These are phyloP conservation scores for Schwanniomyces polymorphus DNA, from an alignment of 805 yeast species.

Conservation along the genomic window DNA sequence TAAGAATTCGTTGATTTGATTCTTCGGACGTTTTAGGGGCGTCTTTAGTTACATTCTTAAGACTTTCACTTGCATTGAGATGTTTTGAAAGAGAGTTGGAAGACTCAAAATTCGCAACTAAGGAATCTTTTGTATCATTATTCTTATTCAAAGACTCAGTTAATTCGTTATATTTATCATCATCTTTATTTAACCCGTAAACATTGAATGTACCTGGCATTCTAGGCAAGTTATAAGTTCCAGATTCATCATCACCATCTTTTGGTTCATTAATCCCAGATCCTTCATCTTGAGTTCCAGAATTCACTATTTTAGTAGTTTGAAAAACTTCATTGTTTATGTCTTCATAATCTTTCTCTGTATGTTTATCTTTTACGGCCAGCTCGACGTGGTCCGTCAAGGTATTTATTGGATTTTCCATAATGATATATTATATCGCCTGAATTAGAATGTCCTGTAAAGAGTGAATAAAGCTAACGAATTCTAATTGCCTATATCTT, in stretches of 20 bases:
- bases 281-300: not conserved
- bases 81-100: conserved; percentile 1
- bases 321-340: not conserved
- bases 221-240: conserved; percentile 14
- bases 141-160: conserved; percentile 8
- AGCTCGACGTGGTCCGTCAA: not conserved
- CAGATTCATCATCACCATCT: not conserved
- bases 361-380: not conserved
- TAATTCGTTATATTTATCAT: conserved; percentile 10
- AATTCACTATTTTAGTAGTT: not conserved
- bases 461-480: not conserved
- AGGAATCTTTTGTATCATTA: not conserved
- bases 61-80: not conserved
- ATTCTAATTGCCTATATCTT: not conserved
- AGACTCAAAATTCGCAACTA: conserved; percentile 2
- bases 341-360: not conserved
- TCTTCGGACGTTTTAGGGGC: not conserved
- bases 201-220: conserved; percentile 25
- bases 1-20: not conserved
- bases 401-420: not conserved
- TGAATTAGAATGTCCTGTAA: not conserved
- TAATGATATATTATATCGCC: not conserved
- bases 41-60: not conserved
- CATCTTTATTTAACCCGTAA: conserved; percentile 13
- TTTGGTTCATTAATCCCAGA: not conserved